Evolutionary conservation across 1,139 yeast species (phyloP).

Genomic region (Kodamaea arcana): DNA sequence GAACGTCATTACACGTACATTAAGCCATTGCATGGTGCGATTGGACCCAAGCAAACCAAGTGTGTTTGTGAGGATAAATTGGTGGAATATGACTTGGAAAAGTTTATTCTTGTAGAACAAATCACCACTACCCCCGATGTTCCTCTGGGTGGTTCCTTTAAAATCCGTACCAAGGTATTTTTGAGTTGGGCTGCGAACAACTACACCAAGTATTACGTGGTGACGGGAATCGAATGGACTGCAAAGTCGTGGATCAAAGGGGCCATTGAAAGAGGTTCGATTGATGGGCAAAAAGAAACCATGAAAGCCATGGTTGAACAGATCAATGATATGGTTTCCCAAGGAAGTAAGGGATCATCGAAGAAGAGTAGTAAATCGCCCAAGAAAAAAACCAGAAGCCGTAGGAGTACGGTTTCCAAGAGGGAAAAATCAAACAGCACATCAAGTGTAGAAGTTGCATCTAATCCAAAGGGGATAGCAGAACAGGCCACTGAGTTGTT

Average conservation of each 20-base stretch:
- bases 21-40: constrained; percentile 77
- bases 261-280: constrained; percentile 86
- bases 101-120: constrained; percentile 57
- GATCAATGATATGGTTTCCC: constrained; percentile 43
- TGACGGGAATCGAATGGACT: constrained; percentile 79
- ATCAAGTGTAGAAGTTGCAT: constrained; percentile 12
- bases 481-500: constrained; percentile 24
- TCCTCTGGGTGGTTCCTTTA: constrained; percentile 85
- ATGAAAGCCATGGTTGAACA: constrained; percentile 58
- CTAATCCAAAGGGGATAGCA: constrained; percentile 9
- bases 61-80: constrained; percentile 74
- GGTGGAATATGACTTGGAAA: constrained; percentile 58
- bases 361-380: constrained; percentile 15
- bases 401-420: constrained; percentile 16
- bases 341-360: constrained; percentile 10
- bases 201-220: constrained; percentile 56
- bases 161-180: constrained; percentile 62
- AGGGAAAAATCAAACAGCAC: constrained; percentile 10
- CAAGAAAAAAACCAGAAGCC: constrained; percentile 24
- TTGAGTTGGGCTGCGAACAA: constrained; percentile 78
- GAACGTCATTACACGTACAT: constrained; percentile 64
- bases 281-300: constrained; percentile 82
- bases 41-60: constrained; percentile 93
- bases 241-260: constrained; percentile 93
- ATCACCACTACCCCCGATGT: constrained; percentile 86